Evolutionary conservation across 495 filamentous ascomycete genomes (phyloP).

Genomic region (Thermochaetoides thermophila): DNA sequence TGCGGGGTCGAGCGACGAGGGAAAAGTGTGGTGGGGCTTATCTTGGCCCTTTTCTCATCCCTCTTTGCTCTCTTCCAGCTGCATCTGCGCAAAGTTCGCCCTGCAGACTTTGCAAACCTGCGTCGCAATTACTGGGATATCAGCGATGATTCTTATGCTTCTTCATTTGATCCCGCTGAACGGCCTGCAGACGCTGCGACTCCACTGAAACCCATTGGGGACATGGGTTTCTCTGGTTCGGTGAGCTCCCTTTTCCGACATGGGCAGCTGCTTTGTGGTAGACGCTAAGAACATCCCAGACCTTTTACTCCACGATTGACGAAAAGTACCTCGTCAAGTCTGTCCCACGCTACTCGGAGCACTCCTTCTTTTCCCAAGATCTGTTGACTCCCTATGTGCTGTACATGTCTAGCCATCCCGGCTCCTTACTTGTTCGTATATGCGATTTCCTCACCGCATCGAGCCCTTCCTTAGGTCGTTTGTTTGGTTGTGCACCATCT

Average conservation of each 20-base stretch:
- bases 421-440: conserved; percentile 50
- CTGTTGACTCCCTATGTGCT: conserved; percentile 44
- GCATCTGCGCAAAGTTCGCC: conserved; percentile 20
- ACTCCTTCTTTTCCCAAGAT: conserved; percentile 51
- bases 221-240: conserved; percentile 23
- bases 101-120: conserved; percentile 22
- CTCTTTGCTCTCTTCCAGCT: conserved; percentile 28
- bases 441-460: conserved; percentile 47
- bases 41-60: conserved; percentile 18
- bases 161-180: conserved; percentile 12
- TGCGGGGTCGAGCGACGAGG: conserved; percentile 7
- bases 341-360: conserved; percentile 48
- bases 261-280: background rate
- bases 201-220: conserved; percentile 19
- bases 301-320: conserved; percentile 52
- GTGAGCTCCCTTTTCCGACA: conserved; percentile 5
- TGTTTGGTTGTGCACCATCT: conserved; percentile 39
- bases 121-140: conserved; percentile 17
- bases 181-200: conserved; percentile 4
- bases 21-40: conserved; percentile 7
- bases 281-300: conserved; percentile 17
- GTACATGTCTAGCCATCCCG: conserved; percentile 41
- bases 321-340: conserved; percentile 50
- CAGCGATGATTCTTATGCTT: conserved; percentile 12
- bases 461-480: conserved; percentile 35